These are phyloP conservation scores for Mortierella sp. DNA, from an alignment of 371 early-diverging fungal genomes.

Conservation along the genomic window DNA sequence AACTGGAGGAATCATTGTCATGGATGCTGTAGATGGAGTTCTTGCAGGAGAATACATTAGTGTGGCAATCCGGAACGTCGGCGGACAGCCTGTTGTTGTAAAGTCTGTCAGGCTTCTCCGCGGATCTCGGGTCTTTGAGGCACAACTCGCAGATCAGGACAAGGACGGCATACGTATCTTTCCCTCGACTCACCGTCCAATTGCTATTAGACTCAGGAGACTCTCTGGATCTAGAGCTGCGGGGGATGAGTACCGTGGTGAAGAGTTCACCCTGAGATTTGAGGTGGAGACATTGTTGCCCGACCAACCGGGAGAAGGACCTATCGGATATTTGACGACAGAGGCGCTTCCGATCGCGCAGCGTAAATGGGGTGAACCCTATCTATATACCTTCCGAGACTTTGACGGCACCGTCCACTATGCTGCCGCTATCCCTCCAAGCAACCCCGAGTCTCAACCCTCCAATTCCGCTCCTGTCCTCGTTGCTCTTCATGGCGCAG, in stretches of 20 bases:
- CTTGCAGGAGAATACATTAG: conserved; percentile 54
- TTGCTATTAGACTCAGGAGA: conserved; percentile 19
- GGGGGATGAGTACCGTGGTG: background rate
- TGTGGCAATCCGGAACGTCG: conserved; percentile 49
- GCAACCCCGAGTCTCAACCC: conserved; percentile 40
- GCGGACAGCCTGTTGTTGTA: conserved; percentile 26
- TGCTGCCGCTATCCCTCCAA: conserved; percentile 69
- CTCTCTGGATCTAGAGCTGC: background rate
- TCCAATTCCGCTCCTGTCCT: conserved; percentile 65
- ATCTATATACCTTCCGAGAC: conserved; percentile 75
- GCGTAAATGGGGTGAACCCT: conserved; percentile 57
- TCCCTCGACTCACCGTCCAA: conserved; percentile 34
- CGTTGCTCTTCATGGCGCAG: conserved; percentile 80
- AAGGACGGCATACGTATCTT: conserved; percentile 9
- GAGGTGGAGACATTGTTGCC: conserved; percentile 16
- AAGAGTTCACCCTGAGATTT: conserved; percentile 44
- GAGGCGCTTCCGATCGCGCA: conserved; percentile 16
- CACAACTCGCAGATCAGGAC: background rate
- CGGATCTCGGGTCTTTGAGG: conserved; percentile 19
- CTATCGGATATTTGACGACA: conserved; percentile 15
- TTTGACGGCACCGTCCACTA: conserved; percentile 77
- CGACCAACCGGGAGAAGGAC: conserved; percentile 19
- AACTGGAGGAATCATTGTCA: conserved; percentile 25
- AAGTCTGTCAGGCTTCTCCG: conserved; percentile 13
- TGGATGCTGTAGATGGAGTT: conserved; percentile 55